Base-by-base conservation (phyloP, 495 filamentous ascomycete genomes). In the Apiosordaria backusii region DNA sequence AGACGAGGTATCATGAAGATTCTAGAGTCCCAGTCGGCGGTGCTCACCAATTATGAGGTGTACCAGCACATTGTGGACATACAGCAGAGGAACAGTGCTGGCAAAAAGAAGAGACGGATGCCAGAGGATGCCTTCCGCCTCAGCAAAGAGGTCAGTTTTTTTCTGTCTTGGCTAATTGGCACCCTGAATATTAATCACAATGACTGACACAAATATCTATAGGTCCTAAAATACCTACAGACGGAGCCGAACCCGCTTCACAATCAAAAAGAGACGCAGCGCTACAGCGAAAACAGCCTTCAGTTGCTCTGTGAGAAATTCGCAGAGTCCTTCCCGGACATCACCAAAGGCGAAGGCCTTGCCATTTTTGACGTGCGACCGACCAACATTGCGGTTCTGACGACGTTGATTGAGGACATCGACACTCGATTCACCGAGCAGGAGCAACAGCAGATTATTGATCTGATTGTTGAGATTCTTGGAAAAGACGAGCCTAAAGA, bases 1-100 rank as follows among this genome's bases (percentile, higher is more conserved):
- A 21, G 4, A 4, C 19, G 21, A 55, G 52, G 4, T n/a, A 13
- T 4, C 52, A 84, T 84, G 81, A 84, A 82, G 73, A 77, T 84
- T 66, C 66, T 83, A 57, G 80, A 83, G 68, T 69, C 80, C 1
- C 80, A 84, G 62, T 76, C 73, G 16, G 80, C 78, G 15, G 72
- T 82, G 1, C 63, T 84, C 62, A 76, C 81, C 64, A 84, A 84
- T 67, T 77, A 78, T 67, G 81, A 84, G 69, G 80, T 82, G 57
- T 81, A 81, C 71, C 73, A 77, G 60, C 80, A 81, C 68, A 67
- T 84, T 60, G 64, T 68, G n/a, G 75, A 84, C 54, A 69, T 67
- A 25, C 75, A 78, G 67, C 70, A 70, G 23, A 70, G 75, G 24
- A 78, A 81, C 61, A 76, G 79, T 13, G 10, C 6, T 6, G 10